Conservation (phyloP, 345 rosid genomes). For the Erucastrum elatum region DNA sequence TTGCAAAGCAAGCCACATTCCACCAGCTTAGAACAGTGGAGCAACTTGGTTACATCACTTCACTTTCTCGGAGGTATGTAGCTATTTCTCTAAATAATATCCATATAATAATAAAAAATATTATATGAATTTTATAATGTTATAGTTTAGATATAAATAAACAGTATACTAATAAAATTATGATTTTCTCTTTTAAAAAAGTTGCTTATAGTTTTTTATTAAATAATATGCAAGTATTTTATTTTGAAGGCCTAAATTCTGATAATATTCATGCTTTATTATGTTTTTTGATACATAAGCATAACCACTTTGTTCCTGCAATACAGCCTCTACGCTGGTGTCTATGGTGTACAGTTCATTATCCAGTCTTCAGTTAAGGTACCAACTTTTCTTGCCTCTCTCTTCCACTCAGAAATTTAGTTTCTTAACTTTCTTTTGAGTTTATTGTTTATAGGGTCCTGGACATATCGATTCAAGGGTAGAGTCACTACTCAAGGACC, state of each 20-base stretch:
- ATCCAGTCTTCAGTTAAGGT: slow-evolving; percentile 1
- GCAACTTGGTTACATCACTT: slow-evolving; percentile 4
- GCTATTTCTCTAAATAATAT: not conserved
- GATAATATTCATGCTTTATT: not conserved
- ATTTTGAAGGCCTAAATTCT: too few species aligned
- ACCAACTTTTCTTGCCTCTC: not conserved
- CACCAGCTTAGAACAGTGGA: slow-evolving; percentile 4
- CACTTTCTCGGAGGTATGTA: not conserved
- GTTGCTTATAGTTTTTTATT: too few species aligned
- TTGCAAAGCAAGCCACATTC: not conserved
- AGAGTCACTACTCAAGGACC: slow-evolving; percentile 64
- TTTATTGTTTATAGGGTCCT: slow-evolving; percentile 53
- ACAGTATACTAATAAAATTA: too few species aligned
- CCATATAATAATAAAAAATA: too few species aligned
- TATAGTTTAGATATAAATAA: too few species aligned
- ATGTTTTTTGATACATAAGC: not conserved
- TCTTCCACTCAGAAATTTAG: not conserved
- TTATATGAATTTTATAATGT: too few species aligned
- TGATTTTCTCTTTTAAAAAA: too few species aligned
- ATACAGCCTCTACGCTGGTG: not conserved
- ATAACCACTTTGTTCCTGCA: not conserved
- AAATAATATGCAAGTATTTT: too few species aligned
- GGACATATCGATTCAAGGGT: slow-evolving; percentile 74
- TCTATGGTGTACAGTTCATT: not conserved
- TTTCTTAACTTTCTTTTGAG: not conserved